Percentiles rank a stretch among this genome's conserved stretches.
phyloP scores from a whole-genome alignment of 441 rosid species.

The Codiaeum variegatum region DNA sequence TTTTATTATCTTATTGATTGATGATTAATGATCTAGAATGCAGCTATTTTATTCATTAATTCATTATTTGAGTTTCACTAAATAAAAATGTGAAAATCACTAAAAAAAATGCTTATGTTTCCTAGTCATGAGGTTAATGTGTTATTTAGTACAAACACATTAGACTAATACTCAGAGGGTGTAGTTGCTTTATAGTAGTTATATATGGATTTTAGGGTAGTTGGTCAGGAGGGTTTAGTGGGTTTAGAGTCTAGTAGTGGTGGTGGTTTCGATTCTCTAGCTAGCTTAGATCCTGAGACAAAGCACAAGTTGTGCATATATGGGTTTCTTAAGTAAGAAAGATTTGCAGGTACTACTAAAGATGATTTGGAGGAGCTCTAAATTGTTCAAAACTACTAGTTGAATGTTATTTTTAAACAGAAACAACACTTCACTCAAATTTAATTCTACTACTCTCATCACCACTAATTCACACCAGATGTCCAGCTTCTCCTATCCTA shows the following conservation, averaged over 20 bases:
- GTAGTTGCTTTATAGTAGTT: slow-evolving; percentile 21
- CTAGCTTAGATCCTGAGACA: slow-evolving; percentile 43
- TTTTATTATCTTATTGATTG: too few relatives aligned
- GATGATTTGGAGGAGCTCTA: slow-evolving; percentile 58
- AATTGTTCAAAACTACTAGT: slow-evolving; percentile 48
- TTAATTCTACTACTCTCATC: slow-evolving; percentile 30
- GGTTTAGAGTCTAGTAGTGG: slow-evolving; percentile 35
- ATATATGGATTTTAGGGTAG: slow-evolving; percentile 51
- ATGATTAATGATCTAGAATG: too few relatives aligned
- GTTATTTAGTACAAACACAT: slow-evolving; percentile 14
- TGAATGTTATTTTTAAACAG: slow-evolving; percentile 39
- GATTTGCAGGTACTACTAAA: slow-evolving; percentile 27
- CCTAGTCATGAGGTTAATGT: slow-evolving; percentile 19
- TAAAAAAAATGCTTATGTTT: slow-evolving; percentile 21
- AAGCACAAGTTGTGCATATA: slow-evolving; percentile 53
- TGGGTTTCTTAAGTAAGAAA: slow-evolving; percentile 56
- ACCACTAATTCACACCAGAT: slow-evolving; percentile 46
- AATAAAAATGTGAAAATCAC: not conserved
- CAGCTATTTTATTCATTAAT: too few relatives aligned
- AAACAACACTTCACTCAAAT: slow-evolving; percentile 38
- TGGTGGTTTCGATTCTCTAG: slow-evolving; percentile 30
- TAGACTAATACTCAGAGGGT: slow-evolving; percentile 5
- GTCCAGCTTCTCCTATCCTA: slow-evolving; percentile 73
- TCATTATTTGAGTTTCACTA: slow-evolving; percentile 14
- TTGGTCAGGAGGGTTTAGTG: slow-evolving; percentile 45